Evolutionary conservation across 2,329 filamentous ascomycete species (phyloP).

Genomic region (Cordyceps fumosorosea): DNA sequence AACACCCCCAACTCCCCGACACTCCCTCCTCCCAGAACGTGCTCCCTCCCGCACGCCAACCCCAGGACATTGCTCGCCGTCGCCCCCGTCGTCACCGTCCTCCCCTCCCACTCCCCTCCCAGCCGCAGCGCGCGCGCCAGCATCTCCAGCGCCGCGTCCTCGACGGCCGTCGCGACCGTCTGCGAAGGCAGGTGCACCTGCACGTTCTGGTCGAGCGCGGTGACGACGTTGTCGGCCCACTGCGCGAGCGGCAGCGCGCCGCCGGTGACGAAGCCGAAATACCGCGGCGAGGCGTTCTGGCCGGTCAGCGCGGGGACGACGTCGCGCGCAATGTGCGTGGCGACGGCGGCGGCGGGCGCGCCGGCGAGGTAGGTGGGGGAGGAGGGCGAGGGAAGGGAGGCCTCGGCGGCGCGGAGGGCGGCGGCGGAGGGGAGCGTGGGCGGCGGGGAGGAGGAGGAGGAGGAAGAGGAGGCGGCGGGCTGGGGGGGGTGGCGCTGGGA

Average conservation of each 20-base stretch:
- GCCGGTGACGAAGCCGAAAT: constrained; percentile 88
- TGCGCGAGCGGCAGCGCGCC: constrained; percentile 71
- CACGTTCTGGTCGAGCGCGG: constrained; percentile 75
- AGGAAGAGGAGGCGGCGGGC: constrained; percentile 5
- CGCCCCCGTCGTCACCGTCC: constrained; percentile 52
- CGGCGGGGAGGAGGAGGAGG: constrained; percentile 12
- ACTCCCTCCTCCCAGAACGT: constrained; percentile 36
- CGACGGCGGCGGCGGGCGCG: constrained; percentile 22
- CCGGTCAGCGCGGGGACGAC: constrained; percentile 58
- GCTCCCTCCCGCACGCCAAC: constrained; percentile 59
- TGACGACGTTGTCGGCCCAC: constrained; percentile 79
- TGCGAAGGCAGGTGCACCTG: constrained; percentile 74
- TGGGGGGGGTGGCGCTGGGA: constrained; percentile 16
- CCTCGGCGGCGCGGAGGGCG: constrained; percentile 30
- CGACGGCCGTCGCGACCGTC: constrained; percentile 68
- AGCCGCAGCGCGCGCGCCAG: constrained; percentile 62
- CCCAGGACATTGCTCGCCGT: constrained; percentile 81
- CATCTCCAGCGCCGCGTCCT: constrained; percentile 64
- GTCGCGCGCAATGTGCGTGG: constrained; percentile 37
- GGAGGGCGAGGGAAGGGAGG: constrained; percentile 31
- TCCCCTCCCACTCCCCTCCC: constrained; percentile 45
- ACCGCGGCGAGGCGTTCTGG: constrained; percentile 58
- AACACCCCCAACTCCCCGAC: constrained; percentile 67
- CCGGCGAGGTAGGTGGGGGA: constrained; percentile 27
- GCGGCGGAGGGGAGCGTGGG: constrained; percentile 33